Conservation (phyloP, 1,284 basidiomycete species). For the Ganoderma meredithae region DNA sequence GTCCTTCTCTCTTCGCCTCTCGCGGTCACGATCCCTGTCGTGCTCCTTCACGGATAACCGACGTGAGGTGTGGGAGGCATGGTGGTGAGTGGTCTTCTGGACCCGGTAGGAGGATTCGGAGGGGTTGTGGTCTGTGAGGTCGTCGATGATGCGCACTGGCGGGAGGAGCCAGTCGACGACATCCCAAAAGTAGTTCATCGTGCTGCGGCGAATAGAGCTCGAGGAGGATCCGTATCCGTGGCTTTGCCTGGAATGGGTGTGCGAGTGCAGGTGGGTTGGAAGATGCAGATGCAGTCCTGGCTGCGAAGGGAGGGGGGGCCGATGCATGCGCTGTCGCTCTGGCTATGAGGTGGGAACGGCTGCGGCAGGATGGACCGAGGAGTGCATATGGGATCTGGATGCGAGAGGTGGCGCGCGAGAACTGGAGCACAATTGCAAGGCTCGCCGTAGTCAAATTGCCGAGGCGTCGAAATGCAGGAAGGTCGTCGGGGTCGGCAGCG, state of each 20-base stretch:
- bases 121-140: conserved; percentile 37
- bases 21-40: conserved; percentile 25
- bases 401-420: conserved; percentile 18
- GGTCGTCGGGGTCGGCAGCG: not conserved
- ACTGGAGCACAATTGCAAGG: conserved; percentile 9
- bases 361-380: conserved; percentile 3
- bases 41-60: conserved; percentile 33
- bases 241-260: not conserved
- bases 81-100: conserved; percentile 26
- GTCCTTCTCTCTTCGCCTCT: conserved; percentile 23
- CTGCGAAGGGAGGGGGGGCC: conserved; percentile 11
- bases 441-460: conserved; percentile 12
- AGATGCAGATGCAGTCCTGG: conserved; percentile 18
- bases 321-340: conserved; percentile 21
- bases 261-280: conserved; percentile 11
- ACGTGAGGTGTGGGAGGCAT: conserved; percentile 22
- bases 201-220: conserved; percentile 6
- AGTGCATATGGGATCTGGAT: conserved; percentile 24
- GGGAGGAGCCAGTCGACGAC: conserved; percentile 44
- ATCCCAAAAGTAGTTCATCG: conserved; percentile 42
- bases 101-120: conserved; percentile 28
- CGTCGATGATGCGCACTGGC: conserved; percentile 42
- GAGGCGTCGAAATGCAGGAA: conserved; percentile 14
- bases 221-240: not conserved
- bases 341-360: conserved; percentile 24